These are phyloP conservation scores for Xylaria cubensis DNA, from an alignment of 495 filamentous ascomycete genomes.

Conservation along the genomic window DNA sequence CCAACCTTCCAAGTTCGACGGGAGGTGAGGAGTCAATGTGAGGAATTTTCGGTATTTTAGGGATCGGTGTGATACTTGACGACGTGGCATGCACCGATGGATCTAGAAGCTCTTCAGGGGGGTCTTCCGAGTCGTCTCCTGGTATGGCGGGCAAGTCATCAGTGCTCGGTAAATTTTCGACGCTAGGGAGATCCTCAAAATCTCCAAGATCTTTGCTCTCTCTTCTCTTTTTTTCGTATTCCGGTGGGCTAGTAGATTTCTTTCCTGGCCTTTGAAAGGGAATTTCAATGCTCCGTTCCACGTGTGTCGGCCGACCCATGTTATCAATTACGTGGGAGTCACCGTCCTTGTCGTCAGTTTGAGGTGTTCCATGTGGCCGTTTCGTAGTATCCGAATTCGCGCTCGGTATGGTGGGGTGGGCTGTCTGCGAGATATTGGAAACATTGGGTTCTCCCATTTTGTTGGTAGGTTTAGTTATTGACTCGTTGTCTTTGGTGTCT, in stretches of 20 bases:
- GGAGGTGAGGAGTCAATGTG: conserved; percentile 36
- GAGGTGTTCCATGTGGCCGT: background rate
- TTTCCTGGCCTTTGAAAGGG: conserved; percentile 34
- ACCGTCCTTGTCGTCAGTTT: background rate
- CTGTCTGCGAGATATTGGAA: conserved; percentile 27
- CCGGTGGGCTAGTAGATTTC: conserved; percentile 17
- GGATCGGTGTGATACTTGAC: conserved; percentile 38
- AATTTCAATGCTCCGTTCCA: conserved; percentile 40
- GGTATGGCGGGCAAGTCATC: conserved; percentile 32
- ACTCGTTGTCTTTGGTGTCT: background rate
- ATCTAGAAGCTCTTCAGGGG: conserved; percentile 39
- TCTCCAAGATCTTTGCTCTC: conserved; percentile 30
- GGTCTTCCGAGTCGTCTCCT: conserved; percentile 33
- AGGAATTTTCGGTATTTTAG: conserved; percentile 39
- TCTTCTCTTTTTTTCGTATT: conserved; percentile 21
- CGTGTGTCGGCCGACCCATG: conserved; percentile 38
- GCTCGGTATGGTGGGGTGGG: conserved; percentile 19
- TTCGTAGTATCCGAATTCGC: background rate
- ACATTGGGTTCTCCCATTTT: conserved; percentile 32
- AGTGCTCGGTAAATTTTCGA: conserved; percentile 29
- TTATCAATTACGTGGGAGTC: conserved; percentile 32
- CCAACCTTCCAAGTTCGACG: conserved; percentile 42
- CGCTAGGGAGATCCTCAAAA: conserved; percentile 31
- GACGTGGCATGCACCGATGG: conserved; percentile 38
- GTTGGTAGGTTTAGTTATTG: conserved; percentile 22